These are phyloP conservation scores for Balamuthia mandrillaris DNA, from an alignment of 208 protist species.

Conservation along the genomic window DNA sequence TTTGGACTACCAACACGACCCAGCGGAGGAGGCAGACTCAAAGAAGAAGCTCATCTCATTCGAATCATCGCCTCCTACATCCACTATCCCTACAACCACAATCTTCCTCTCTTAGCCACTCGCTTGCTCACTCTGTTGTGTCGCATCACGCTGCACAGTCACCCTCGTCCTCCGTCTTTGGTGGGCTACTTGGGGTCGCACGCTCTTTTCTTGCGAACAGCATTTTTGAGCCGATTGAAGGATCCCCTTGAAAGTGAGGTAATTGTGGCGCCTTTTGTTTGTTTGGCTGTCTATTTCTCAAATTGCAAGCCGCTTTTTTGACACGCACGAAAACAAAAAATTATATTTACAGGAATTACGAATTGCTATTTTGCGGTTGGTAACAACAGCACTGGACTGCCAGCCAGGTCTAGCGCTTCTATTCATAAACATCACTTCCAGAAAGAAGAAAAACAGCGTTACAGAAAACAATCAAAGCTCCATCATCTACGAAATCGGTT, in stretches of 20 bases:
- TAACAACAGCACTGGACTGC: neutral
- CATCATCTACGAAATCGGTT: neutral
- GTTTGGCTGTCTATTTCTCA: neutral
- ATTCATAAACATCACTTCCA: slow-evolving; percentile 2
- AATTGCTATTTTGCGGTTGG: slow-evolving; percentile 4
- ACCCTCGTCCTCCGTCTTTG: neutral
- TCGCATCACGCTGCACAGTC: neutral
- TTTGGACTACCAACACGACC: neutral
- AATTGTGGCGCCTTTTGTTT: neutral
- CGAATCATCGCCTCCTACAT: neutral
- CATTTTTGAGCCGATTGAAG: slow-evolving; percentile 1
- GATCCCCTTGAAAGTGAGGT: neutral
- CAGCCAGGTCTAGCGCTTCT: neutral
- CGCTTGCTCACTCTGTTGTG: slow-evolving; percentile 7
- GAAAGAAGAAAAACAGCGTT: neutral
- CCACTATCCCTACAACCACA: neutral
- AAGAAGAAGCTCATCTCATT: neutral
- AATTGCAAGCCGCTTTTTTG: neutral
- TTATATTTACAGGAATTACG: neutral
- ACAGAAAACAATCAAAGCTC: neutral
- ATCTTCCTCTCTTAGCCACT: neutral
- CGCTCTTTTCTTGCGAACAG: neutral
- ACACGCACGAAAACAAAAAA: neutral
- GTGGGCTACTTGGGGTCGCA: slow-evolving; percentile 1
- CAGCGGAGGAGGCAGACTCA: neutral